Base-by-base conservation (phyloP, 768 basidiomycete genomes). In the Hygrocybe punicea region DNA sequence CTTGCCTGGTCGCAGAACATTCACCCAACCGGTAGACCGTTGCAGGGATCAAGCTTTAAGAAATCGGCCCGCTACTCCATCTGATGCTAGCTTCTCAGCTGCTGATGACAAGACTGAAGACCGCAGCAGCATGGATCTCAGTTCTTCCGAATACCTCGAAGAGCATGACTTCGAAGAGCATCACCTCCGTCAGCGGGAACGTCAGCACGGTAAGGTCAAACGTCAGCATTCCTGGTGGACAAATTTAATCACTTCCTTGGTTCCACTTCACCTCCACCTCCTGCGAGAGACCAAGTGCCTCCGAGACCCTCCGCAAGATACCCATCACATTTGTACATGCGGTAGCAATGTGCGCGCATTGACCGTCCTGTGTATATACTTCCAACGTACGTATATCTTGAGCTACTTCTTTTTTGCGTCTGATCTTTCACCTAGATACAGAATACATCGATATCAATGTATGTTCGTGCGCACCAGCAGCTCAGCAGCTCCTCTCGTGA, bases 401-500 rank as follows among this genome's bases (percentile, higher is more conserved):
- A 19, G 10, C 19, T 8, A 17, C 36, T 9, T 6, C 9, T 39
- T 29, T 19, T 16, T 40, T 33, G 29, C 9, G 17, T 4, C 34
- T 21, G 17, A 21, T 19, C 24, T n/a, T 23, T 14, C 34, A 14
- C 34, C 21, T 37, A 33, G 45, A n/a, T 34, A 29, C 29, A 6
- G 57, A 63, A 39, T 37, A 29, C 24, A 49, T 62, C 42, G 17
- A 42, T 16, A 23, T 58, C 36, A n/a, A 24, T 11, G 10, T 25
- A 23, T 69, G 58, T 53, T 4, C 45, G 8, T 66, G 56, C 59
- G 55, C 35, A 4, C 55, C 57, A 51, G 63, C 61, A 2, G 56
- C 62, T 1, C 23, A 29, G 11, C 69, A 73, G 46, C 66, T 72
- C 8, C 49, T 73, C 3, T 24, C 48, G 39, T 29, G n/a, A 2